A percentile compares a stretch with the other conserved stretches of the same genome.
Conservation (phyloP, 208 protist genomes). For the Wallacemonas sp. region DNA sequence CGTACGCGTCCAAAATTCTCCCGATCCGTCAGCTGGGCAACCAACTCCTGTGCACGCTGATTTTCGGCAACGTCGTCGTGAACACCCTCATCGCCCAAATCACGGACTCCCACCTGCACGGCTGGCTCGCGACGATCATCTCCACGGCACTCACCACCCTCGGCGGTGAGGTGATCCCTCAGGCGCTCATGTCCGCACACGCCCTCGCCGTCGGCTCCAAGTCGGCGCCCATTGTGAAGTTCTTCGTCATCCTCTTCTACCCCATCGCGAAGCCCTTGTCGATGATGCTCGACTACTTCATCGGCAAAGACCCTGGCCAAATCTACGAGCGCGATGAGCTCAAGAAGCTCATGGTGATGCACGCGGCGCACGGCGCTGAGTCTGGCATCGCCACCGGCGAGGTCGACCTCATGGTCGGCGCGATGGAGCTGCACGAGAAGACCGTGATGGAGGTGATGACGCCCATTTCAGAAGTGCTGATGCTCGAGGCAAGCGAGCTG, state of each 20-base stretch:
- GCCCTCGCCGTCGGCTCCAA: constrained; percentile 92
- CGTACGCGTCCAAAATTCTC: constrained; percentile 92
- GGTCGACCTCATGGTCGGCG: constrained; percentile 92
- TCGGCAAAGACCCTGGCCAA: constrained; percentile 94
- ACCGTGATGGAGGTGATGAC: constrained; percentile 95
- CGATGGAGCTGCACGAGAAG: constrained; percentile 95
- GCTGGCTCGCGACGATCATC: constrained; percentile 88
- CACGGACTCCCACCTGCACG: constrained; percentile 86
- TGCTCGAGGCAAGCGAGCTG: constrained; percentile 90
- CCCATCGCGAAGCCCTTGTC: constrained; percentile 94
- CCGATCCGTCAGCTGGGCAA: constrained; percentile 96
- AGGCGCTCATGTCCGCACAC: constrained; percentile 94
- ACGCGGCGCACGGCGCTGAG: constrained; percentile 86
- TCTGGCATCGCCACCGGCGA: constrained; percentile 89
- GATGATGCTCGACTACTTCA: constrained; percentile 89
- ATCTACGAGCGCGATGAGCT: constrained; percentile 96
- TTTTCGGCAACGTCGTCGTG: constrained; percentile 96
- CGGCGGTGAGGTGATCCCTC: constrained; percentile 96
- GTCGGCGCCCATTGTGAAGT: constrained; percentile 89
- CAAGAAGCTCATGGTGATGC: constrained; percentile 96
- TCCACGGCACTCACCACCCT: constrained; percentile 94
- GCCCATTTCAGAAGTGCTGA: constrained; percentile 92
- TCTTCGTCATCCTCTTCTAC: constrained; percentile 95
- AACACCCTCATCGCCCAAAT: constrained; percentile 96
- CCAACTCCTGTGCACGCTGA: constrained; percentile 95